These are phyloP conservation scores for Eucalyptus dawsonii DNA, from an alignment of 345 rosid genomes.

Conservation along the genomic window DNA sequence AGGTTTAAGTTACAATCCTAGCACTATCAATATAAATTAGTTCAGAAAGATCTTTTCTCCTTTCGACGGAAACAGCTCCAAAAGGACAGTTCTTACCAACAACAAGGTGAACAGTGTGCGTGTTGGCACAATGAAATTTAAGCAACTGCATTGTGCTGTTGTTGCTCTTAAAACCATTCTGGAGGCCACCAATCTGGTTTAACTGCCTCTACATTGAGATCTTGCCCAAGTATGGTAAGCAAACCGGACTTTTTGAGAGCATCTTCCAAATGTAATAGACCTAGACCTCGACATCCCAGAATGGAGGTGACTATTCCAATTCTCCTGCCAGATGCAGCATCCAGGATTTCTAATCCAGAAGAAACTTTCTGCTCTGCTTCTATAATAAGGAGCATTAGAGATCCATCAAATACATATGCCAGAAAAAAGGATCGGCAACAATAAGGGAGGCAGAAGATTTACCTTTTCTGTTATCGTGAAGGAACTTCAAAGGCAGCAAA, in stretches of 20 bases:
- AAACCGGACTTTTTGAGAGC: constrained; percentile 32
- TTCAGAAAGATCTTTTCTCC: too few relatives aligned
- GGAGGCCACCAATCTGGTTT: too few relatives aligned
- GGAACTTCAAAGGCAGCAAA: constrained; percentile 53
- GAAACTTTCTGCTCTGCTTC: constrained; percentile 44
- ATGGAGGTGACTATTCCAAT: constrained; percentile 51
- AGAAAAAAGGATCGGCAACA: neutral
- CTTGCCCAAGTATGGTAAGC: constrained; percentile 34
- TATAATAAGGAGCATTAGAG: neutral
- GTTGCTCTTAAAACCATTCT: too few relatives aligned
- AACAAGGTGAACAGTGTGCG: too few relatives aligned
- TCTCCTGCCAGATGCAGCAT: constrained; percentile 46
- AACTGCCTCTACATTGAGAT: too few relatives aligned
- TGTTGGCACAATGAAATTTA: too few relatives aligned
- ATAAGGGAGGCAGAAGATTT: neutral
- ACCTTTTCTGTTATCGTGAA: constrained; percentile 46
- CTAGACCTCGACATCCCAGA: constrained; percentile 59
- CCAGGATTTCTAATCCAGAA: constrained; percentile 13
- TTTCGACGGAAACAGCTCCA: too few relatives aligned
- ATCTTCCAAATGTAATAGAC: constrained; percentile 57
- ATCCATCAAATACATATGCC: neutral
- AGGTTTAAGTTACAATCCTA: too few relatives aligned
- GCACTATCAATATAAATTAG: too few relatives aligned
- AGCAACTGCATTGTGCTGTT: too few relatives aligned
- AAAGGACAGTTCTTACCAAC: too few relatives aligned